Base-by-base conservation (phyloP, 106 monocot genomes). In the Platanthera guangdongensis region DNA sequence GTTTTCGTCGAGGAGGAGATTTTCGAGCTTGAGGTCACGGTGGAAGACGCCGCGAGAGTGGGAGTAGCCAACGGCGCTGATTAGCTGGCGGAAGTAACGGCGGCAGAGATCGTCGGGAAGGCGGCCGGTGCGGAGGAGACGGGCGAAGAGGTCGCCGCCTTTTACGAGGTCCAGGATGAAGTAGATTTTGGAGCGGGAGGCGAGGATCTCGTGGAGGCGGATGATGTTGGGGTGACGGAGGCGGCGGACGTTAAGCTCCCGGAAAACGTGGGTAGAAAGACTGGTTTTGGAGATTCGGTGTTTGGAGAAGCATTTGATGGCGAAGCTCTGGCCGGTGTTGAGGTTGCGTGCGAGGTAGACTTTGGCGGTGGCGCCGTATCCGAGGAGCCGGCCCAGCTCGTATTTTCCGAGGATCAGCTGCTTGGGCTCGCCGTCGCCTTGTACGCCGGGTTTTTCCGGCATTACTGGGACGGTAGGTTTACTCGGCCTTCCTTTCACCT, bases 1-100 rank as follows among this genome's bases (percentile, higher is more conserved):
- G 77, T 53, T 64, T 11, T 88, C 93, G 80, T 88, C 86, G 51
- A 93, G 80, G 50, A 94, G 84, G 59, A 94, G 85, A 79, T 95
- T 95, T 82, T 95, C 95, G 47, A 90, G 95, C 76, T 95, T 92
- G 78, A 95, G 95, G 52, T 95, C 95, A 15, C 95, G 88, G 69
- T 95, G 95, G 84, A 85, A 92, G 50, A 95, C 92, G 65, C 92
- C 95, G 64, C 90, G 92, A 21, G 88, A 80, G 80, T 95, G 95
- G 86, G 92, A 95, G 88, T 86, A 92, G 21, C 79, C 86, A 52
- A 95, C 86, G 18, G 95, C 92, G 59, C 86, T 85, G 80, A 95
- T 82, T 47, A 95, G 83, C 79, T 95, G 95, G 39, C 88, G 92
- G 86, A 95, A 95, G 86, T 83, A 88, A 13, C 13, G 39, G 32